Conservation (phyloP, 345 rosid species). For the Hibiscus tridactylites region DNA sequence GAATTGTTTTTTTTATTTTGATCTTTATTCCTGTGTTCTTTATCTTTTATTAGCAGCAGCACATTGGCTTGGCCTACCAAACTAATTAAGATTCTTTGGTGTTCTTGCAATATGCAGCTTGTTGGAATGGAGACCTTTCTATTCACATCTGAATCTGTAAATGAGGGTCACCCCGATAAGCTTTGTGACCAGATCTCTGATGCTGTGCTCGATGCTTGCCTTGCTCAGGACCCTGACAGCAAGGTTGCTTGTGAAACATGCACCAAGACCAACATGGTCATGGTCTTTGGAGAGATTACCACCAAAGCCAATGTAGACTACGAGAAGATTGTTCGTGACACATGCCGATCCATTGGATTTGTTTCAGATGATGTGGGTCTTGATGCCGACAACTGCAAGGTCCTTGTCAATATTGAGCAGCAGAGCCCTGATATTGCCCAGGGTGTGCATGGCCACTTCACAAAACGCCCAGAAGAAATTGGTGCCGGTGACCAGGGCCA, state of each 20-base stretch:
- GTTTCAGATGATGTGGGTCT: slow-evolving; percentile 68
- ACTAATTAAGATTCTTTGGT: neutral
- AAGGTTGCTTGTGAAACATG: slow-evolving; percentile 82
- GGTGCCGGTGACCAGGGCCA: slow-evolving; percentile 82
- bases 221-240: slow-evolving; percentile 71
- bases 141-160: slow-evolving; percentile 72
- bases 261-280: slow-evolving; percentile 78
- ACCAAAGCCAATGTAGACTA: slow-evolving; percentile 68
- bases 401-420: slow-evolving; percentile 71
- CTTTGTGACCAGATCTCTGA: slow-evolving; percentile 75
- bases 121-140: slow-evolving; percentile 59
- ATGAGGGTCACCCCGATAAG: slow-evolving; percentile 84
- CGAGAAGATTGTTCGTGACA: slow-evolving; percentile 72
- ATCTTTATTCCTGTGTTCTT: neutral
- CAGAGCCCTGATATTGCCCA: slow-evolving; percentile 79
- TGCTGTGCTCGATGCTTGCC: slow-evolving; percentile 75
- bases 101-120: slow-evolving; percentile 19
- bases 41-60: neutral
- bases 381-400: slow-evolving; percentile 71
- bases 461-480: slow-evolving; percentile 68
- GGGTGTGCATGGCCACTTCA: slow-evolving; percentile 68
- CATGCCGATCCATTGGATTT: slow-evolving; percentile 62
- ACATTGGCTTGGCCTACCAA: neutral
- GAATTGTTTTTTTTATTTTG: neutral
- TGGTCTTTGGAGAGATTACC: slow-evolving; percentile 77